Evolutionary conservation across 2,329 filamentous ascomycete genomes (phyloP).

Genomic region (Fusarium liriodendri): DNA sequence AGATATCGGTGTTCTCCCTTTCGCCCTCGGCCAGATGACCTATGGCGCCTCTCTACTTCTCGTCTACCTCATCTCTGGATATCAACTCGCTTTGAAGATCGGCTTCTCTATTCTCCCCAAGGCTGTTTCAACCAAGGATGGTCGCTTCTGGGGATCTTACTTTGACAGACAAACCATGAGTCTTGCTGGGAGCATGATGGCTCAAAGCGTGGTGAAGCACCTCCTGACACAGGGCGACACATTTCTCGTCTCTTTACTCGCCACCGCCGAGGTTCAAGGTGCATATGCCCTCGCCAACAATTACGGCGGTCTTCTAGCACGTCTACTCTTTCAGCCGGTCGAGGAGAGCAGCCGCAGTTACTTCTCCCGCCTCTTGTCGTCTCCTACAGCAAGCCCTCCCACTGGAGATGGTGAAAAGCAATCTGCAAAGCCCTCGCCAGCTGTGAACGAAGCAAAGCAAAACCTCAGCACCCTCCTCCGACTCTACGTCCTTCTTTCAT

Average conservation of each 20-base stretch:
- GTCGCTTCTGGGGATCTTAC: constrained; percentile 64
- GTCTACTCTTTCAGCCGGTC: constrained; percentile 92
- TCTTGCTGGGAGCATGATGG: constrained; percentile 83
- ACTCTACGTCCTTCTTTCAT: constrained; percentile 79
- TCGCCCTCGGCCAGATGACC: constrained; percentile 85
- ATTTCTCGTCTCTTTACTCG: constrained; percentile 83
- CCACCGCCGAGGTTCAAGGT: constrained; percentile 84
- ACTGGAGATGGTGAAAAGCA: constrained; percentile 30
- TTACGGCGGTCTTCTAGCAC: constrained; percentile 88
- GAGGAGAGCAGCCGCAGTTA: constrained; percentile 93
- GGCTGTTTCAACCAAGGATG: constrained; percentile 44
- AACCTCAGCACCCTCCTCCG: constrained; percentile 75
- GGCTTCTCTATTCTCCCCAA: constrained; percentile 76
- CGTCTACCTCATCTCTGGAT: constrained; percentile 76
- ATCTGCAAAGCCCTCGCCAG: constrained; percentile 38
- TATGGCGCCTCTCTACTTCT: constrained; percentile 77
- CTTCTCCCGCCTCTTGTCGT: constrained; percentile 81
- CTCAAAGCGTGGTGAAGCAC: constrained; percentile 92
- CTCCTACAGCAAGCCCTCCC: constrained; percentile 35
- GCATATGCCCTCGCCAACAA: constrained; percentile 94
- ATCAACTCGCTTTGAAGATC: constrained; percentile 63
- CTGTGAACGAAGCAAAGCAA: constrained; percentile 54
- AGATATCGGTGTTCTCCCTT: constrained; percentile 83
- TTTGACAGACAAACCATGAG: constrained; percentile 78
- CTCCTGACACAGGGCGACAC: constrained; percentile 94